These are phyloP conservation scores for Straminergon stramineum DNA, from an alignment of 225 moss, liverwort and hornwort species.

Conservation along the genomic window DNA sequence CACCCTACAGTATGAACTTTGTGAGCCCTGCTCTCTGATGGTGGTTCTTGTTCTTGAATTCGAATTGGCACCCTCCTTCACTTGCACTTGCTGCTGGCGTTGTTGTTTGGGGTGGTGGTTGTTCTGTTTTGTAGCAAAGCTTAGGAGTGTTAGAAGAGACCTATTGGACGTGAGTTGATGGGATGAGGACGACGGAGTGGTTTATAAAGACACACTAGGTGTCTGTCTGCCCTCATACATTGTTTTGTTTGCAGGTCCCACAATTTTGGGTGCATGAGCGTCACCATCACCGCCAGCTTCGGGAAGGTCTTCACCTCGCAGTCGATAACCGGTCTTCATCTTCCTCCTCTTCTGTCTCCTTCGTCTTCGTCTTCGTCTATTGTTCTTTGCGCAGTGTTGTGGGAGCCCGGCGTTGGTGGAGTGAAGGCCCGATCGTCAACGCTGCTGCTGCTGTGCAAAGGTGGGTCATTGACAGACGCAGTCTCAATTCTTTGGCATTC, in stretches of 20 bases:
- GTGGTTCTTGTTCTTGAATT: background rate
- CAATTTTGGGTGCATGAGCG: background rate
- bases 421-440: background rate
- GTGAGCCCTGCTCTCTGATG: background rate
- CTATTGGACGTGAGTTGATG: background rate
- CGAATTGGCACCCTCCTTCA: background rate
- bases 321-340: background rate
- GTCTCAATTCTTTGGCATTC: background rate
- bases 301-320: background rate
- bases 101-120: background rate
- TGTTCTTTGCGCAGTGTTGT: background rate
- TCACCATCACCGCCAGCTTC: conserved; percentile 4
- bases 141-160: background rate
- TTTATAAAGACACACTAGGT: background rate
- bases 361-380: background rate
- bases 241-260: background rate
- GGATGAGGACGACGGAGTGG: background rate
- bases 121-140: background rate
- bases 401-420: background rate
- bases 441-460: background rate
- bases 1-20: background rate
- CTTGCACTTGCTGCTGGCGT: background rate
- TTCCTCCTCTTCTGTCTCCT: background rate
- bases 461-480: background rate
- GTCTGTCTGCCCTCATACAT: conserved; percentile 1